phyloP scores from a whole-genome alignment of 2,329 filamentous ascomycete species.

The Cadophora sp. region DNA sequence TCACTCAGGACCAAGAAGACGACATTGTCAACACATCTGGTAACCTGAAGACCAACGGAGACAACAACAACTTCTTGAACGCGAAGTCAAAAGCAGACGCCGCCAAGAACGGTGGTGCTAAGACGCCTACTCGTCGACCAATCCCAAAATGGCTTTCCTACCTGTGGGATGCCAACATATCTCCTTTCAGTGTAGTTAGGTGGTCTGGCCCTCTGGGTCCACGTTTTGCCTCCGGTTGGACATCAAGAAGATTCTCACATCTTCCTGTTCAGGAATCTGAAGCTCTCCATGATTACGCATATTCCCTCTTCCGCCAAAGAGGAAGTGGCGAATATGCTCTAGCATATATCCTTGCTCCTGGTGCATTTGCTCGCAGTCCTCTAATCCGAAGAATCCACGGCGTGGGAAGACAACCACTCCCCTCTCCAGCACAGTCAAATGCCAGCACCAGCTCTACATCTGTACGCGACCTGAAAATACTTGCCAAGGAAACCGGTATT shows the following conservation, averaged over 20 bases:
- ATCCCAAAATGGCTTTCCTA: conserved; percentile 88
- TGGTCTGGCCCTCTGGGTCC: conserved; percentile 90
- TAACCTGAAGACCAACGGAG: conserved; percentile 40
- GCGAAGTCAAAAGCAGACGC: conserved; percentile 52
- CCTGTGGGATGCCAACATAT: conserved; percentile 97
- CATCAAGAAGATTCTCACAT: conserved; percentile 88
- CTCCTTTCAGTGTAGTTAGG: conserved; percentile 89
- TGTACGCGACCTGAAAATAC: neutral
- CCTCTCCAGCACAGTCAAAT: neutral
- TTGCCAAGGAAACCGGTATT: conserved; percentile 62
- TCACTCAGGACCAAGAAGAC: conserved; percentile 74
- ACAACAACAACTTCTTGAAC: conserved; percentile 61
- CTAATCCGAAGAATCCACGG: conserved; percentile 86
- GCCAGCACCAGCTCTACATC: conserved; percentile 6
- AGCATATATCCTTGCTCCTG: conserved; percentile 90
- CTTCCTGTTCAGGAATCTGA: conserved; percentile 81
- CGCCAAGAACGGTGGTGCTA: conserved; percentile 43
- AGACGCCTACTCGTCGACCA: conserved; percentile 53
- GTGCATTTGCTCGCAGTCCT: conserved; percentile 88
- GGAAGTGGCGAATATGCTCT: conserved; percentile 95
- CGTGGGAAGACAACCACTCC: conserved; percentile 75
- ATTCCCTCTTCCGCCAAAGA: conserved; percentile 89
- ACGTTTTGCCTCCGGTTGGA: conserved; percentile 93
- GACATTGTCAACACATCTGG: conserved; percentile 52
- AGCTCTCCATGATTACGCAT: conserved; percentile 90